Base-by-base conservation (phyloP, 768 basidiomycete species). In the Auricularia heimuer region DNA sequence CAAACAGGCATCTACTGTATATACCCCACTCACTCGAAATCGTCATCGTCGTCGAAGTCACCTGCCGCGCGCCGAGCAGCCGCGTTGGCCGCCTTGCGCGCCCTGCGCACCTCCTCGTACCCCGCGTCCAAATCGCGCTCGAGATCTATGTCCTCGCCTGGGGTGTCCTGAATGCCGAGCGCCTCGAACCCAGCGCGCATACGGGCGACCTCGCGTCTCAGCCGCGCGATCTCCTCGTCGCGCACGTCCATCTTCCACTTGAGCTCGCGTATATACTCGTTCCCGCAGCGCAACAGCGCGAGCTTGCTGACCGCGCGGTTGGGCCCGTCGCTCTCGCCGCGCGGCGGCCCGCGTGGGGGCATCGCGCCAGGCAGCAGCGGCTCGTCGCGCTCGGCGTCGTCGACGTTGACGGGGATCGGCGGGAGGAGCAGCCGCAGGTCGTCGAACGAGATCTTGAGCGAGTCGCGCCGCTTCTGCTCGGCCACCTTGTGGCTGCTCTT, bases 401-500 rank as follows among this genome's bases (percentile, higher is more conserved):
- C 89, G 0, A 86, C 85, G 1, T 92, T 87, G 63, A 74, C 72
- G 10, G 92, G 89, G 69, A 97, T 91, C 6, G 92, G 91, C 1
- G 97, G 97, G 0, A 99, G 82, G 16, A 98, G 80, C 18, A 79
- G 74, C 16, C 92, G 88, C 11, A 94, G 80, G 63, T 92, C 90
- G 69, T 94, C 91, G 70, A 89, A 98, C 3, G 94, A 93, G 16
- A 90, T 87, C 78, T 98, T 99, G 66, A 98, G 85, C 54, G 92
- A 94, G 75, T 99, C 96, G 8, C 97, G 87, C 56, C 97, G 89
- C 73, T 95, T 94, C 74, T 99, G 97, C 75, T 99, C 97, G 4
- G 97, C 97, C 12, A 88, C 91, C 76, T 98, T 98, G 76, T 99
- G 92, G 6, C 91, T 91, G 35, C 87, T 88, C 74, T 92, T 92